Evolutionary conservation across 129 eudicot species (phyloP), one percentile per base, ranked within the genome.

Genomic region (Smallanthus sonchifolius): DNA sequence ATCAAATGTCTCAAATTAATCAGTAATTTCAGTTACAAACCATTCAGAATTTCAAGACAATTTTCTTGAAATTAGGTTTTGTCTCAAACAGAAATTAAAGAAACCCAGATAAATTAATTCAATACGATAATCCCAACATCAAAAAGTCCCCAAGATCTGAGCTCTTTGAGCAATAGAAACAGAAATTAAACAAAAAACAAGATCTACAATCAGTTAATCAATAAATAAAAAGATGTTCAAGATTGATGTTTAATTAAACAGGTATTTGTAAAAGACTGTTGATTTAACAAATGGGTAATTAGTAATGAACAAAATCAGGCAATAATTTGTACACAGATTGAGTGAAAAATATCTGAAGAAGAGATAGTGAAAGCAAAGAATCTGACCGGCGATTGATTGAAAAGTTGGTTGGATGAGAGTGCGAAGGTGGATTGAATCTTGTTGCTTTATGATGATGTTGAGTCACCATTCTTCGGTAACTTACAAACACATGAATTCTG

Each of bases 401-500:
- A 62, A 69, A 69, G 75, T 57, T 39, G 34, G 44, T 6, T 30
- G 36, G 49, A 10, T 47, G 62, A 24, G 20, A 49, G 77, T 44
- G 47, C 5, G 77, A 78, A n/a, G 30, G 38, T 30, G 51, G 72
- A 72, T 49, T 64, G 78, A 65, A 77, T 77, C 54, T 59, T 59
- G 3, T 60, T 16, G 68, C 73, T 79, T 79, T 79, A 30, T 60
- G 65, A 60, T 72, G 78, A 79, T 72, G 83, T 51, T 79, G 83
- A 70, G 35, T 57, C 39, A 54, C 40, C 73, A 79, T 65, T 64
- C 69, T 61, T n/a, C n/a, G n/a, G n/a, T n/a, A n/a, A n/a, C n/a
- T n/a, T n/a, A n/a, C n/a, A n/a, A n/a, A n/a, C n/a, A n/a, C 51
- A 43, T 64, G 13, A 62, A 39, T 72, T 79, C 3, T 52, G 76